Percentiles rank a stretch among this genome's conserved stretches.
These are phyloP conservation scores for Boletellus deceptivus DNA, from an alignment of 1,284 basidiomycete species.

Conservation along the genomic window DNA sequence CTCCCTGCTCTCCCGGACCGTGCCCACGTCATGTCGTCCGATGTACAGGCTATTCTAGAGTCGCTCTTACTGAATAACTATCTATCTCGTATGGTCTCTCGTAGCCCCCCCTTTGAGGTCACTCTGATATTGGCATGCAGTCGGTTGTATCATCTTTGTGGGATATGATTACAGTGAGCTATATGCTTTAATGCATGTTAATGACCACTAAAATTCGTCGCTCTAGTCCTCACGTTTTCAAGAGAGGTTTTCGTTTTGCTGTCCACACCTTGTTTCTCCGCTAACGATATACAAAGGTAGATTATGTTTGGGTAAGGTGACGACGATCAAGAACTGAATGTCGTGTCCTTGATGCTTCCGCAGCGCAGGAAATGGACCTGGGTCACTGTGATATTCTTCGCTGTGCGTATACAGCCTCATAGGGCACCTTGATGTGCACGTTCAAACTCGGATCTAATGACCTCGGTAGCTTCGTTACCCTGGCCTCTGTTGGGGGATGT, in stretches of 20 bases:
- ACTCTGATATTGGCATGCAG: neutral
- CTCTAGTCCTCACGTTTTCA: constrained; percentile 12
- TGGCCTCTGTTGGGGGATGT: constrained; percentile 15
- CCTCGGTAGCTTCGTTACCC: constrained; percentile 16
- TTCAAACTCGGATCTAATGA: neutral
- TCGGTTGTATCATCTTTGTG: neutral
- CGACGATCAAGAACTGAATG: no score
- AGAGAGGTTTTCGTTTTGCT: constrained; percentile 8
- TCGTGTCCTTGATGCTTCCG: neutral
- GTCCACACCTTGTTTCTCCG: neutral
- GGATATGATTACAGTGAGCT: constrained; percentile 18
- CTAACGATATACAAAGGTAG: constrained; percentile 6
- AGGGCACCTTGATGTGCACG: neutral
- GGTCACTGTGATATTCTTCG: constrained; percentile 12
- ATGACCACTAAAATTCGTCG: neutral
- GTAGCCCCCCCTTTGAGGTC: neutral
- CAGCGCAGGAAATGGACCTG: constrained; percentile 16
- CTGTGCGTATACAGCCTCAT: constrained; percentile 9
- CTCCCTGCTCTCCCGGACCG: no score
- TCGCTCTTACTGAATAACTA: neutral
- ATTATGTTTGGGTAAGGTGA: constrained; percentile 13
- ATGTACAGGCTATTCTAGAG: neutral
- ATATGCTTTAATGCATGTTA: neutral
- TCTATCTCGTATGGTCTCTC: neutral
- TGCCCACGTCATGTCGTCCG: neutral